phyloP scores from a whole-genome alignment of 1,284 basidiomycete species.

The Dichomitus squalens region DNA sequence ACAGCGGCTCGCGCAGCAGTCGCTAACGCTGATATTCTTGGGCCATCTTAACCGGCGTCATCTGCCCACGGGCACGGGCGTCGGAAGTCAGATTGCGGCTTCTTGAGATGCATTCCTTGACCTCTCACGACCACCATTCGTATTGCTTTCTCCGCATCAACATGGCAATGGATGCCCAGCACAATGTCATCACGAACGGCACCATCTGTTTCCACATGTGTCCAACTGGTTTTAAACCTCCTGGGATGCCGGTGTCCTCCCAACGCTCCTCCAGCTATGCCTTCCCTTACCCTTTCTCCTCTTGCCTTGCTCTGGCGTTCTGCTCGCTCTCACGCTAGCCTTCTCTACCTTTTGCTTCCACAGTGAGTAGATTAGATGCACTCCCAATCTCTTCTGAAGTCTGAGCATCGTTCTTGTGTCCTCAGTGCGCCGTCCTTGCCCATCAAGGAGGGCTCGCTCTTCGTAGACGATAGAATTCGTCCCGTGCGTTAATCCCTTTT shows the following conservation, averaged over 20 bases:
- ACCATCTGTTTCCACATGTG: background rate
- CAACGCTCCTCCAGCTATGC: background rate
- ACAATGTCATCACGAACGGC: background rate
- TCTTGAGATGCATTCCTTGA: background rate
- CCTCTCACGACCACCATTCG: constrained; percentile 1
- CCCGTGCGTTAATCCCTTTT: background rate
- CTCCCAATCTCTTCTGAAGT: too few species aligned
- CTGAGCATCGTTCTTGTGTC: background rate
- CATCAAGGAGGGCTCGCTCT: background rate
- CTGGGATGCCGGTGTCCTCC: background rate
- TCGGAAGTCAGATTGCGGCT: background rate
- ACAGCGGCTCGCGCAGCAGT: background rate
- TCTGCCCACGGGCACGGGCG: background rate
- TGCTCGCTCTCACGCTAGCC: background rate
- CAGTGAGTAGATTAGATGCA: background rate
- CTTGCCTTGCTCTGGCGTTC: background rate
- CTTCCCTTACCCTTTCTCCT: background rate
- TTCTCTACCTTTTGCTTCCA: background rate
- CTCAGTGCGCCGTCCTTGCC: background rate
- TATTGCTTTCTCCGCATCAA: background rate
- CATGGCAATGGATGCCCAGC: background rate
- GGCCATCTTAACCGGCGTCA: background rate
- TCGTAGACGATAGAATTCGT: background rate
- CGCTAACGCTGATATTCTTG: background rate
- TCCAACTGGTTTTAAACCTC: background rate